A percentile compares a stretch with the other conserved stretches of the same genome.
Conservation (phyloP, 2,329 filamentous ascomycete species). For the Paecilomyces fulvus region DNA sequence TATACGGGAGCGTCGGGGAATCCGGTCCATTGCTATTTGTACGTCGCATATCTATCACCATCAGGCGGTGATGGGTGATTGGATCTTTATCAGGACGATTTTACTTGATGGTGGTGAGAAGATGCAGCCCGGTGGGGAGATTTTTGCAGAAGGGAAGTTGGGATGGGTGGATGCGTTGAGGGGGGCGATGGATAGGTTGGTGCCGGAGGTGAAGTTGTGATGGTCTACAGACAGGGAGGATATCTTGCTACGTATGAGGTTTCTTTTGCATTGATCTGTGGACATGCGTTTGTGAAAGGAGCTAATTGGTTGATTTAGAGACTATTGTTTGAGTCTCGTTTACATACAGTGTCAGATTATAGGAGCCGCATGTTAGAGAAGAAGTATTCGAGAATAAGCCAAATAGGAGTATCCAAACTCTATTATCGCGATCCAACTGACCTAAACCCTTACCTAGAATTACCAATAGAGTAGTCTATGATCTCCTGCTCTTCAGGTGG, state of each 20-base stretch:
- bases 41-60: constrained; percentile 34
- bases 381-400: no score
- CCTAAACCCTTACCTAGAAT: neutral
- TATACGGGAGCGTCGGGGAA: no score
- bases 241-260: neutral
- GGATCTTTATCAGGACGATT: constrained; percentile 31
- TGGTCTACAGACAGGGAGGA: neutral
- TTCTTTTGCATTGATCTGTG: neutral
- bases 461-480: neutral
- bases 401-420: neutral
- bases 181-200: neutral
- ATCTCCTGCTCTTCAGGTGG: neutral
- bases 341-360: no score
- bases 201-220: neutral
- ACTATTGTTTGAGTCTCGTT: no score
- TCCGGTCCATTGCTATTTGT: constrained; percentile 23
- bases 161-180: constrained; percentile 23
- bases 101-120: constrained; percentile 27
- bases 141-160: constrained; percentile 28
- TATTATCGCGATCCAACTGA: neutral
- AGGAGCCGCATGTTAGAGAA: no score
- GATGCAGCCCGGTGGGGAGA: constrained; percentile 28
- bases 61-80: constrained; percentile 31
- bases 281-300: no score
- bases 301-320: no score